Evolutionary conservation across 2,329 filamentous ascomycete species (phyloP), one percentile per base, ranked within the genome.

Genomic region (Cryoendolithus antarcticus): DNA sequence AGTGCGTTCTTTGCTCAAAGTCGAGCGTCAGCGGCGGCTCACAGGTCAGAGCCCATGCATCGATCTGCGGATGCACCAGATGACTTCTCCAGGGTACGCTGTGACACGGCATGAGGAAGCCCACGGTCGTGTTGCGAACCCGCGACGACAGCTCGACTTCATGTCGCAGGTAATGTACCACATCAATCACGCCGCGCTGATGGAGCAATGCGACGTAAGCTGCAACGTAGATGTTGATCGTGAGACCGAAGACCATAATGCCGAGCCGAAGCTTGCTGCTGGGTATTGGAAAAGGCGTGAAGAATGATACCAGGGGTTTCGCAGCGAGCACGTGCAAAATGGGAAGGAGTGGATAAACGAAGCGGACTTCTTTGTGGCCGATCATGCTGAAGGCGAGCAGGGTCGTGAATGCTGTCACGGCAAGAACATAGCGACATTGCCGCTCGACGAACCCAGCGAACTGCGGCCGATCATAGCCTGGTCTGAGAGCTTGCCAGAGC

Each of bases 361-460:
- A 98, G 53, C 91, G 85, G 51, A 94, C 84, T 69, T 98, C 91
- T 60, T 98, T 98, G 65, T 98, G 91, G 1, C 86, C 78, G 48
- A 96, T 83, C 34, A 83, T 56, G 1, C 85, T 93, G 28, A 96
- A 71, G 2, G 68, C 60, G 1, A 64, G 57, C 7, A 82, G 63
- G 41, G 80, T 82, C 39, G 79, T 46, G 32, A 80, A 69, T 6
- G 75, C 66, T 24, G 54, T 43, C 5, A 69, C 67, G 7, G 76
- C 68, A 6, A 88, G 63, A 29, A 71, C 69, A 39, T 67, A 69
- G 37, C 43, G 36, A 6, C 40, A 50, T 24, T 48, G 41, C 2
- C 40, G 40, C 28, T 47, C 38, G 10, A 38, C 34, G 38, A 39
- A 45, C 10, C 37, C 39, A n/a, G 38, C 10, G 37, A 48, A 42